Conservation (phyloP, 352 stramenopile species). For the Phytophthora pseudosyringae region DNA sequence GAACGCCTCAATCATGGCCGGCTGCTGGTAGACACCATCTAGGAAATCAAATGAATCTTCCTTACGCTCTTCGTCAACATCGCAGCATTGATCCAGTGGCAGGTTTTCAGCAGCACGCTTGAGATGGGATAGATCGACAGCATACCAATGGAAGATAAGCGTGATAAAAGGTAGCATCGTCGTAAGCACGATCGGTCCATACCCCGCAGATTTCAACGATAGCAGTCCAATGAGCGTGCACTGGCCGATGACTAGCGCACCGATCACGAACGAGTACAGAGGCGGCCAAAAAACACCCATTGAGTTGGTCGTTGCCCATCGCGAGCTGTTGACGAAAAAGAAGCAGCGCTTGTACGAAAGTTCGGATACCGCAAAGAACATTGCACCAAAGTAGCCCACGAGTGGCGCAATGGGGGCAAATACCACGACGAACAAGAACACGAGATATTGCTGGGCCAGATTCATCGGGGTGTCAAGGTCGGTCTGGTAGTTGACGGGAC, state of each 20-base stretch:
- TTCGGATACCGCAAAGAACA: conserved; percentile 78
- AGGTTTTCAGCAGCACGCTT: conserved; percentile 57
- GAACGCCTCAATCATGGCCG: conserved; percentile 60
- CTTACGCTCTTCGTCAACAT: conserved; percentile 65
- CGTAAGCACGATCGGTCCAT: conserved; percentile 48
- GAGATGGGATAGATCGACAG: conserved; percentile 55
- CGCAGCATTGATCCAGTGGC: conserved; percentile 68
- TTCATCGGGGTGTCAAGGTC: conserved; percentile 66
- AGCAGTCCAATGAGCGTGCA: conserved; percentile 71
- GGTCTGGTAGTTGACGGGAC: conserved; percentile 55
- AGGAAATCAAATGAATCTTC: conserved; percentile 65
- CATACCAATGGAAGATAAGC: conserved; percentile 73
- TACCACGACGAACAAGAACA: conserved; percentile 77
- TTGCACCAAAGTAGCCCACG: conserved; percentile 57
- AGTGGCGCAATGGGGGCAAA: conserved; percentile 80
- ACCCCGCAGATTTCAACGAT: conserved; percentile 65
- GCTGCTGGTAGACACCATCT: conserved; percentile 72
- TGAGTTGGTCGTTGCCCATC: conserved; percentile 62
- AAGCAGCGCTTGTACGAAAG: conserved; percentile 75
- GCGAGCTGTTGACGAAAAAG: conserved; percentile 69
- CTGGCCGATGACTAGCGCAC: conserved; percentile 66
- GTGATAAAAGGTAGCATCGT: conserved; percentile 56
- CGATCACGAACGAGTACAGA: conserved; percentile 72
- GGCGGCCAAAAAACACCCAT: conserved; percentile 74
- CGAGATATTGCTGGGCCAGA: conserved; percentile 72